These are phyloP conservation scores for Penicillium sclerotiorum DNA, from an alignment of 2,329 filamentous ascomycete species.

Conservation along the genomic window DNA sequence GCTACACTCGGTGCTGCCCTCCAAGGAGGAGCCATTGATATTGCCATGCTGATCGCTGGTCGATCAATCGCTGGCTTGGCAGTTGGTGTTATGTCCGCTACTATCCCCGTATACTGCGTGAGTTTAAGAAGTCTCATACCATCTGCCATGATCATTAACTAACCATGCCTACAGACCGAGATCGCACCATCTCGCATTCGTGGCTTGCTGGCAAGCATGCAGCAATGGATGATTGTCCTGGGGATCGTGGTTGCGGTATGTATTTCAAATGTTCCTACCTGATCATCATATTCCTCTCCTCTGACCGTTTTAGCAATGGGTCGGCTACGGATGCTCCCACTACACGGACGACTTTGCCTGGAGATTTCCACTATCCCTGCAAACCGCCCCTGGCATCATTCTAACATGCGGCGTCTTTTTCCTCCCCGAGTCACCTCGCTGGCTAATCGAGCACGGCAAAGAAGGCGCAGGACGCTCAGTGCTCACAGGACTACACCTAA, in stretches of 20 bases:
- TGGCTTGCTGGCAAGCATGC: constrained; percentile 44
- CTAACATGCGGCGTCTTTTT: constrained; percentile 37
- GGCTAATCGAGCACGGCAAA: constrained; percentile 42
- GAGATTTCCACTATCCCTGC: constrained; percentile 39
- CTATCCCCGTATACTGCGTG: constrained; percentile 52
- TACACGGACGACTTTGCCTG: constrained; percentile 34
- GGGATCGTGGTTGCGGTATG: constrained; percentile 46
- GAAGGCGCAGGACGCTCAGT: constrained; percentile 37
- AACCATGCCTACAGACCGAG: constrained; percentile 33
- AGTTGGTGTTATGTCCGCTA: constrained; percentile 52
- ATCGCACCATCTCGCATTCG: constrained; percentile 43
- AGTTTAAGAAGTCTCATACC: constrained; percentile 9
- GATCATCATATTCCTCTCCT: neutral
- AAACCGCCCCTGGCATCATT: constrained; percentile 45
- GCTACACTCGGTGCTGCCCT: constrained; percentile 37
- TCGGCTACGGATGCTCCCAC: constrained; percentile 52
- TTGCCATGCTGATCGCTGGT: constrained; percentile 53
- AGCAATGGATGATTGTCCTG: constrained; percentile 51
- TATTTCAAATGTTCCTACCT: constrained; percentile 16
- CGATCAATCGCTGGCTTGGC: constrained; percentile 55
- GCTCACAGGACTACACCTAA: constrained; percentile 36
- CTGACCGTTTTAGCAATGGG: constrained; percentile 41
- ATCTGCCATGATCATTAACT: neutral
- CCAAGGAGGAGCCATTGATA: constrained; percentile 39
- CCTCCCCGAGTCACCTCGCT: constrained; percentile 40